Evolutionary conservation across 225 moss, liverwort and hornwort genomes (phyloP).

Genomic region (Pseudisothecium myosuroides): DNA sequence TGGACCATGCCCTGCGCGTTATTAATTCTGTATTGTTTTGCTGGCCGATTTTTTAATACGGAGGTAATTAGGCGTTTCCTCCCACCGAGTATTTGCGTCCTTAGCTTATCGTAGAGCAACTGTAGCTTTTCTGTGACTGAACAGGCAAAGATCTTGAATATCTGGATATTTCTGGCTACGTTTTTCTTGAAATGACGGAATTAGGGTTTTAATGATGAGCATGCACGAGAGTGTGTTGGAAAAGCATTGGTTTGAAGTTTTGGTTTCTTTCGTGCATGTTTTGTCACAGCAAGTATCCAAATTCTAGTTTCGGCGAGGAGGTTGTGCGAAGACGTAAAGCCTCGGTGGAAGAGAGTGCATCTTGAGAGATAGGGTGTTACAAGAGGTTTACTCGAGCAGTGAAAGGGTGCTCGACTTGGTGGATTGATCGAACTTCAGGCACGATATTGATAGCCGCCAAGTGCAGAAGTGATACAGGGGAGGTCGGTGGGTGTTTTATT

Average conservation of each 20-base stretch:
- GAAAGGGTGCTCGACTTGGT: neutral
- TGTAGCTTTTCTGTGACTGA: neutral
- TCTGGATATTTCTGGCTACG: neutral
- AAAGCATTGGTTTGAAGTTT: neutral
- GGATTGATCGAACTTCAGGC: neutral
- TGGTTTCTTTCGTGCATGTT: neutral
- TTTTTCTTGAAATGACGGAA: neutral
- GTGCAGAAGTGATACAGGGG: neutral
- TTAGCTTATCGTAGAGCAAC: neutral
- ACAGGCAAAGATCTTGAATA: neutral
- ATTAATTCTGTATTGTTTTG: neutral
- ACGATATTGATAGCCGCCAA: neutral
- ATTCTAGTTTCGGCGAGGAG: neutral
- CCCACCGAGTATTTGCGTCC: neutral
- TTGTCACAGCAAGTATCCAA: neutral
- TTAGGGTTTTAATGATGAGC: conserved; percentile 3
- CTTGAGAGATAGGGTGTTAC: neutral
- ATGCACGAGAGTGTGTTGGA: neutral
- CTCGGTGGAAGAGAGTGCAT: neutral
- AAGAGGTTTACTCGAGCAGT: neutral
- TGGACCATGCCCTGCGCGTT: neutral
- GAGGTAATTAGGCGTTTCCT: neutral
- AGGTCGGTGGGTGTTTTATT: neutral
- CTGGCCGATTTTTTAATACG: neutral
- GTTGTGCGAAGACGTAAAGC: neutral